Percentiles rank a stretch among this genome's conserved stretches.
Conservation (phyloP, 345 rosid species). For the Alliaria petiolata region DNA sequence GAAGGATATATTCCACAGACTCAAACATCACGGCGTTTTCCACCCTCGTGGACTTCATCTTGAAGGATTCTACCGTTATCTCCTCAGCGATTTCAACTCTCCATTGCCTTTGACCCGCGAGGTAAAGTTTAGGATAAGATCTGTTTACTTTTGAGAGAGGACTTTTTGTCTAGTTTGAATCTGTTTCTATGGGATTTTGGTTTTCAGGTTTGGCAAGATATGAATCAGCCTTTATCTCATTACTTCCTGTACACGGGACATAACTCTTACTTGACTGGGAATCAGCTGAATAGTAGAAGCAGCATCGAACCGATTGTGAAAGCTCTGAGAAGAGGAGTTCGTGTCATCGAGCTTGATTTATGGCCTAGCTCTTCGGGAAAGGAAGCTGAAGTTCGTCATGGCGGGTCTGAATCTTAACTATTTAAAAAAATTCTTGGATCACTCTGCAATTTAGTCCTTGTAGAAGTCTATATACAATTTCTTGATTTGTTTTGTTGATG, state of each 20-base stretch:
- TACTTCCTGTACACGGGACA: constrained; percentile 82
- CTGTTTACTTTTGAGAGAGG: background rate
- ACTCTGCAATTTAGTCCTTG: background rate
- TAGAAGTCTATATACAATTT: background rate
- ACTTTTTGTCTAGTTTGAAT: background rate
- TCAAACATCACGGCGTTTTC: constrained; percentile 32
- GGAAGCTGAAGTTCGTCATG: constrained; percentile 63
- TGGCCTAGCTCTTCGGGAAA: constrained; percentile 61
- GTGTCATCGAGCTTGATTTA: constrained; percentile 85
- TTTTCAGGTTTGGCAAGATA: constrained; percentile 63
- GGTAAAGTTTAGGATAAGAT: constrained; percentile 2
- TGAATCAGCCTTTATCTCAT: constrained; percentile 70
- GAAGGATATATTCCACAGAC: constrained; percentile 40
- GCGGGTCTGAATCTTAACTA: constrained; percentile 48
- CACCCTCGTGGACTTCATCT: constrained; percentile 46
- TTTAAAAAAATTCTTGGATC: background rate
- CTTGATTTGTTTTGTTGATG: constrained; percentile 1
- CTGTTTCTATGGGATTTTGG: background rate
- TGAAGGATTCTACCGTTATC: constrained; percentile 41
- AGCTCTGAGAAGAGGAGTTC: constrained; percentile 59
- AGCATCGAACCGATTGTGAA: constrained; percentile 53
- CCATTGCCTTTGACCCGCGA: constrained; percentile 37
- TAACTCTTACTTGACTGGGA: constrained; percentile 85
- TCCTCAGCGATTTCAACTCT: constrained; percentile 35
- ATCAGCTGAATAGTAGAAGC: constrained; percentile 63